Base-by-base conservation (phyloP, 768 basidiomycete genomes). In the Auricularia sp. region DNA sequence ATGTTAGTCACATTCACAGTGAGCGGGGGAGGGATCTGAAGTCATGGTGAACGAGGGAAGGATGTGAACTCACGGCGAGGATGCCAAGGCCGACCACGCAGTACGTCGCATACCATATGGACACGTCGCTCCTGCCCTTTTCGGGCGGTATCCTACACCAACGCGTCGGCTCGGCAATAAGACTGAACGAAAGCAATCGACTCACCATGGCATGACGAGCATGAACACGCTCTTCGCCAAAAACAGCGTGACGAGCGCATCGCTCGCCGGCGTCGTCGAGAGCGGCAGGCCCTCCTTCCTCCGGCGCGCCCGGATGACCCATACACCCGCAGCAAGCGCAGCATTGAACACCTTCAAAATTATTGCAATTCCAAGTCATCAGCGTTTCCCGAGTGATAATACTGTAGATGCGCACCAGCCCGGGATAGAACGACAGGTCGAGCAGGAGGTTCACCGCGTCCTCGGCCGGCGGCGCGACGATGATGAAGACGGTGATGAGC, bases 361-460 rank as follows among this genome's bases (percentile, higher is more conserved):
- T 61, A 8, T 65, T 67, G 39, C 21, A 67, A 70, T 54, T 68
- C 65, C 68, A 61, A 0, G 3, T 3, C 8, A 14, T 29, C 29
- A 42, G 16, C 23, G 29, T 29, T 29, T 29, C 29, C 29, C 29
- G 29, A 29, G 29, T 1, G 29, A 29, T 29, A 29, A 29, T 29
- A 29, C 29, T 61, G 23, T n/a, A 3, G 12, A 29, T 3, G 74
- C 70, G 63, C 77, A 78, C 70, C 68, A 74, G 67, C 74, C 74
- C 4, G 73, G 75, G 69, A 73, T 79, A 65, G 68, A 72, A 36
- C 73, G 77, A 66, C 74, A 81, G 66, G 74, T 79, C 69, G 75
- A 79, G 61, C n/a, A 69, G 68, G 64, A 78, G 77, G 67, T 70
- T 72, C 69, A 75, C 77, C 7, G 76, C 77, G 59, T 73, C 74